Conservation (phyloP, 345 rosid genomes). For the Dipteronia dyeriana region DNA sequence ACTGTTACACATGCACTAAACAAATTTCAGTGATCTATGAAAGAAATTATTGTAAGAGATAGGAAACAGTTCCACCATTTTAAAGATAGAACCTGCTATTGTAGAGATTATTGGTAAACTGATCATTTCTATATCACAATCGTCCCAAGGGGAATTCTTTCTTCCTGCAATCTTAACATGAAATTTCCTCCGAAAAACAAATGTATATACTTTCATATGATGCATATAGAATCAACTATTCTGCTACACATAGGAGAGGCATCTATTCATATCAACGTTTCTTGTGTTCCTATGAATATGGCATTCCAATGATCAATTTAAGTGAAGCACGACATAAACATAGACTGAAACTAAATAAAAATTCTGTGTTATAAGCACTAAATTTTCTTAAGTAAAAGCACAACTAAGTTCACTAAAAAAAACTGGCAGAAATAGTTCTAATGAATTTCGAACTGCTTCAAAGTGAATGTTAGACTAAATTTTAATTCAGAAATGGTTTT, state of each 20-base stretch:
- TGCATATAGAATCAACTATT: neutral
- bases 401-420: neutral
- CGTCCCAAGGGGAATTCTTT: neutral
- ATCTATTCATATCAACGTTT: neutral
- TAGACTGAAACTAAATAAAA: neutral
- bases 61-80: slow-evolving; percentile 72
- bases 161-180: neutral
- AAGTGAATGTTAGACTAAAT: neutral
- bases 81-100: slow-evolving; percentile 74
- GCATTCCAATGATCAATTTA: neutral
- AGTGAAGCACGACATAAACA: neutral
- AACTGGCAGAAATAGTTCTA: neutral
- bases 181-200: too few species aligned
- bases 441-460: neutral
- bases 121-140: slow-evolving; percentile 16
- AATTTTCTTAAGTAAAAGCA: neutral
- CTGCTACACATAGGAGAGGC: too few species aligned
- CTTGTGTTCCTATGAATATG: neutral
- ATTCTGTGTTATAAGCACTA: neutral
- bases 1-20: slow-evolving; percentile 76
- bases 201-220: neutral
- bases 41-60: slow-evolving; percentile 65
- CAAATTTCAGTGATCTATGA: slow-evolving; percentile 54
- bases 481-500: neutral
- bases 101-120: slow-evolving; percentile 67